Conservation (phyloP, 164 flowering plant species). For the Magnolia changhungtana region DNA sequence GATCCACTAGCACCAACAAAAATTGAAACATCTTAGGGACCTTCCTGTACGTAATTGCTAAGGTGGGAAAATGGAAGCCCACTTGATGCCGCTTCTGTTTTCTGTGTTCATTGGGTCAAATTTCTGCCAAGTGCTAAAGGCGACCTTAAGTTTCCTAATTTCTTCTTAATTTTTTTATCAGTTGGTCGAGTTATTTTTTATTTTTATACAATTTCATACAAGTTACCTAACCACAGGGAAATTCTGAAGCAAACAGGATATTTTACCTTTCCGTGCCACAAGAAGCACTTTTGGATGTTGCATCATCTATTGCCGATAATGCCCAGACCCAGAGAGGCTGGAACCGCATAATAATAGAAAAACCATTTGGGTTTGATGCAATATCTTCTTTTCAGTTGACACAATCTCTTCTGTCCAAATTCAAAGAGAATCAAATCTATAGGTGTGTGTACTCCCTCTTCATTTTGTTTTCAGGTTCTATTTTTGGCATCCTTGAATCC, state of each 20-base stretch:
- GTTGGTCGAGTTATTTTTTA: not conserved
- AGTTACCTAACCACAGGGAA: conserved; percentile 43
- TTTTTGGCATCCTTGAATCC: not conserved
- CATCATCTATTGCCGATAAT: conserved; percentile 36
- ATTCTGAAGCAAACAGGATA: conserved; percentile 46
- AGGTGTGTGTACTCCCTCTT: conserved; percentile 28
- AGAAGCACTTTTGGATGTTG: conserved; percentile 58
- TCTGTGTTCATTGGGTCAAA: not conserved
- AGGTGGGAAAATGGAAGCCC: not conserved
- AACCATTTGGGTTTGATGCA: conserved; percentile 56
- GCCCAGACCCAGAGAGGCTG: conserved; percentile 53
- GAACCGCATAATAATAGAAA: conserved; percentile 59
- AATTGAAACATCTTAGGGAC: not conserved
- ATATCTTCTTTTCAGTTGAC: conserved; percentile 38
- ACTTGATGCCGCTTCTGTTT: too few species aligned
- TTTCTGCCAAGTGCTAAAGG: not conserved
- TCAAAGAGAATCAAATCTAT: conserved; percentile 55
- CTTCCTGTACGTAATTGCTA: not conserved
- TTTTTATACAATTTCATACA: conserved; percentile 13
- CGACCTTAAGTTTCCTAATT: not conserved
- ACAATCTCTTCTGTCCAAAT: conserved; percentile 41
- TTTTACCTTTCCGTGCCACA: conserved; percentile 69
- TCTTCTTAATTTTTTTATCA: not conserved
- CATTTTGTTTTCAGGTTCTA: not conserved
- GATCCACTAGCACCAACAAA: not conserved